Base-by-base conservation (phyloP, 2,329 filamentous ascomycete species). In the Annulohypoxylon truncatum region DNA sequence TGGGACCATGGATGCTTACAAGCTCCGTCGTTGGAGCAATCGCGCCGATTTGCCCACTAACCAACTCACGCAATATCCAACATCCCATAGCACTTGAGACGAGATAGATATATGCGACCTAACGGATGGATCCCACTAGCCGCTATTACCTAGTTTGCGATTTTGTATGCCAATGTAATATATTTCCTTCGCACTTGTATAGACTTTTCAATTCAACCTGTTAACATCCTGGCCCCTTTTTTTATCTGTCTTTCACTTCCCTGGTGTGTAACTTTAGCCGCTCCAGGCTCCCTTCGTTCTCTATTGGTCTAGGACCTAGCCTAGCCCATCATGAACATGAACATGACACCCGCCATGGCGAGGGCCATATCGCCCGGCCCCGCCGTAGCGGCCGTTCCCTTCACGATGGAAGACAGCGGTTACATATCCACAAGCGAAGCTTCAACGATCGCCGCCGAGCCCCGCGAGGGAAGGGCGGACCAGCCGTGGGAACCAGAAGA, bases 401-500 rank as follows among this genome's bases (percentile, higher is more conserved):
- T 61, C 22, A 40, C 58, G 24, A 55, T 61, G 58, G 58, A 61
- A 26, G 53, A 61, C 2, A 61, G 58, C 13, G 58, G 58, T 9
- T 61, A 61, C 18, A 61, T 61, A 54, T 61, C 58, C 35, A 61
- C 50, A 10, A 42, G 52, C 31, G 50, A 61, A 24, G 50, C 47
- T 22, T 61, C 58, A 1, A 54, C 48, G 15, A 61, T 54, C 13
- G 31, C 48, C 31, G 29, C 31, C n/a, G 28, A 31, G 26, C 40
- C 15, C 50, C 15, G 29, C 12, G 22, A 20, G 28, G 31, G 28
- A 28, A 18, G 31, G 28, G 18, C 29, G 24, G 24, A 8, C 28
- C 8, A 47, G 29, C 20, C 29, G 26, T 28, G 26, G 26, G 26
- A 28, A 28, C 26, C 26, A 52, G 42, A 28, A 46, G 12, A 18